Evolutionary conservation across 441 rosid species (phyloP), one percentile per base, ranked within the genome.

Genomic region (Gossypium aridum): DNA sequence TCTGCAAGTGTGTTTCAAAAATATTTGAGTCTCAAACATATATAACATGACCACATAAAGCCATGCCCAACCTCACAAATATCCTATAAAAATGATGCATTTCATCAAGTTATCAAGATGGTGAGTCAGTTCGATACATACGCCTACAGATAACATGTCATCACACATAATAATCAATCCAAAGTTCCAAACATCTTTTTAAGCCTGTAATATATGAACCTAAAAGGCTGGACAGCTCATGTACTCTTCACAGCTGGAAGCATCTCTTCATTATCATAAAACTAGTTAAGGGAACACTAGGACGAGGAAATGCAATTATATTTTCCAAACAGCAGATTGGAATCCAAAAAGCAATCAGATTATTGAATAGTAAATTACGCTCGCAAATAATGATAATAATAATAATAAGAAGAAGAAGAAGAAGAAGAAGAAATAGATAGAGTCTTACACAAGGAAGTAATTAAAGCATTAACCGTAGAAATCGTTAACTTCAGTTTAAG

Each of bases 371-470:
- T 66, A 43, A 66, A 45, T 17, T 13, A 45, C 0, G 13, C 47
- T 43, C 17, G 22, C n/a, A 37, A 28, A 39, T 39, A 39, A 34
- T 34, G 2, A 39, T 39, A 39, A 39, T 9, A 39, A 39, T 8
- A 45, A 51, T 8, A 26, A 7, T 12, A 25, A 43, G 25, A 17
- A 47, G 5, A 28, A 51, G n/a, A 26, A 7, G 17, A 25, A 43
- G 25, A 17, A 47, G 5, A 28, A 47, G 25, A 37, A 39, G 76
- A 25, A 67, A 71, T 54, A 57, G 43, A 73, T 73, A 45, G 65
- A 70, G 73, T 77, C 98, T 91, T 86, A 94, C 97, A 91, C 83
- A 92, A 87, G 70, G 96, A 87, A 76, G 92, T 91, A 71, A 92
- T 88, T 84, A 94, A 83, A 43, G 97, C 99, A 85, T 92, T 92